A percentile compares a stretch with the other conserved stretches of the same genome.
Conservation (phyloP, 1,284 basidiomycete species). For the Rhodofomes roseus region DNA sequence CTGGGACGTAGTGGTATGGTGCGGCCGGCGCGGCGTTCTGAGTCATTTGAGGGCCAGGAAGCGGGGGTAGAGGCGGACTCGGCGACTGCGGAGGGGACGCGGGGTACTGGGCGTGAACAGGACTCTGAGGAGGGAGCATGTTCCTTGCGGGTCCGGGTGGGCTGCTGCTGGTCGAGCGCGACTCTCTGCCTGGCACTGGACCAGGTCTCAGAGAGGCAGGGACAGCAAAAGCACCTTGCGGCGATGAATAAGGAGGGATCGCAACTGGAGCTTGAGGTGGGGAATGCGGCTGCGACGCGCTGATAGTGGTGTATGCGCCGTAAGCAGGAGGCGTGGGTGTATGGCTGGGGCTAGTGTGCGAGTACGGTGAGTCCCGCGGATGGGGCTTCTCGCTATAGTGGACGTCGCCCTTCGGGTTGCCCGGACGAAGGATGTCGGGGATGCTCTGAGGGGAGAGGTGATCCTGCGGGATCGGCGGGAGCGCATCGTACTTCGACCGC, state of each 20-base stretch:
- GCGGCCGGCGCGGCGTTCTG: background rate
- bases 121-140: constrained; percentile 1
- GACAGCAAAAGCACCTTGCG: background rate
- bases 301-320: background rate
- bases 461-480: constrained; percentile 38
- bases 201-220: background rate
- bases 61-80: background rate
- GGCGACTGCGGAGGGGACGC: background rate
- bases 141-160: background rate
- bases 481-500: constrained; percentile 15
- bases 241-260: background rate
- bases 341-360: constrained; percentile 6
- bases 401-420: constrained; percentile 24
- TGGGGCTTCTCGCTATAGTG: constrained; percentile 22
- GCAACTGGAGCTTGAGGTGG: background rate
- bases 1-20: background rate
- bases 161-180: background rate
- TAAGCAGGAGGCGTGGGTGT: constrained; percentile 8
- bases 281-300: constrained; percentile 7
- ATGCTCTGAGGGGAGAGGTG: constrained; percentile 21
- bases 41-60: background rate
- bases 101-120: background rate
- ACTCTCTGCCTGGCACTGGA: background rate
- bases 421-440: constrained; percentile 42
- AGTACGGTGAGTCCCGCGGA: constrained; percentile 3